Percentiles rank a stretch among this genome's conserved stretches.
phyloP scores from a whole-genome alignment of 345 rosid species.

The Populus euphratica region DNA sequence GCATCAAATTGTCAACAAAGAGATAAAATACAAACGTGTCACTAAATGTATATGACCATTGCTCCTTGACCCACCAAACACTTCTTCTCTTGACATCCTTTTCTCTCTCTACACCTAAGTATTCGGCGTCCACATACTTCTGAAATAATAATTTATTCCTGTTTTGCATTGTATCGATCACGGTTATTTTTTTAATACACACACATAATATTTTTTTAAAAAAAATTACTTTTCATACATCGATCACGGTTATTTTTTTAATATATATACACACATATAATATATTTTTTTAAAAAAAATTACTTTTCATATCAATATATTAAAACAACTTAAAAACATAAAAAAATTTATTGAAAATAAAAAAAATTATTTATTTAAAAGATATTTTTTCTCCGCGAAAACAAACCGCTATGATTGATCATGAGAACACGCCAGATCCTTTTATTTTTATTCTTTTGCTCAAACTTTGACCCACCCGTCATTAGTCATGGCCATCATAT shows the following conservation, averaged over 20 bases:
- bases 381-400: no score
- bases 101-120: background rate
- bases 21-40: constrained; percentile 1
- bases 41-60: background rate
- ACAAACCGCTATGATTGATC: background rate
- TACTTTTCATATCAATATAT: no score
- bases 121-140: constrained; percentile 37
- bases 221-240: no score
- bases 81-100: background rate
- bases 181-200: no score
- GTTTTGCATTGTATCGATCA: no score
- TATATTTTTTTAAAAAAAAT: no score
- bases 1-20: background rate
- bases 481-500: background rate
- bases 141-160: background rate
- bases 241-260: no score
- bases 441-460: background rate
- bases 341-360: no score
- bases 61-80: constrained; percentile 29
- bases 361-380: no score
- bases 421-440: constrained; percentile 13
- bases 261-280: no score
- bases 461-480: constrained; percentile 17
- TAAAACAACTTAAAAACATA: no score
- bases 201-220: no score